A percentile compares a stretch with the other conserved stretches of the same genome.
Conservation (phyloP, 805 yeast genomes). For the Saccharomycopsis amapae region DNA sequence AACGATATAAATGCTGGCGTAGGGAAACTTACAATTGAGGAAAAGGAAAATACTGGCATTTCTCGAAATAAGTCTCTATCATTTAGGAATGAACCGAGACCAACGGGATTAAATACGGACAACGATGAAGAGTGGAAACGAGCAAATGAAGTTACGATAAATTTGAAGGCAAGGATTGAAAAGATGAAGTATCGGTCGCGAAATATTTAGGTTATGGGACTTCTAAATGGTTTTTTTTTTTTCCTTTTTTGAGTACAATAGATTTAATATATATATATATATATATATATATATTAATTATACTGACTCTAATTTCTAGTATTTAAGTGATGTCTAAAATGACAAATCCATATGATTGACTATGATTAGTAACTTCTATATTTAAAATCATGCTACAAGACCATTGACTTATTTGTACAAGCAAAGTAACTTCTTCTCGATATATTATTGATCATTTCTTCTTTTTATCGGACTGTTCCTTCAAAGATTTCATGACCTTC, state of each 20-base stretch:
- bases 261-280: no score
- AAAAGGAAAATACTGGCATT: conserved; percentile 24
- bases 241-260: background rate
- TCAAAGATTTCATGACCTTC: conserved; percentile 53
- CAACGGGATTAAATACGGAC: background rate
- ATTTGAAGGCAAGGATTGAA: conserved; percentile 79
- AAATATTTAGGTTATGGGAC: conserved; percentile 16
- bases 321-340: no score
- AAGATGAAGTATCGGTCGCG: conserved; percentile 68
- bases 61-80: background rate
- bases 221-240: background rate
- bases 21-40: conserved; percentile 26
- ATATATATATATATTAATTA: no score
- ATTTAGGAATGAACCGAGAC: background rate
- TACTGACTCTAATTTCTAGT: no score
- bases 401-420: no score
- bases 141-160: conserved; percentile 85
- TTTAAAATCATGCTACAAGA: no score
- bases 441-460: conserved; percentile 1
- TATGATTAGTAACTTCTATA: no score
- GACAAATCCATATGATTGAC: no score
- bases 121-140: conserved; percentile 68
- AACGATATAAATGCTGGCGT: conserved; percentile 23
- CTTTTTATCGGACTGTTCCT: conserved; percentile 9
- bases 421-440: no score